Conservation (phyloP, 2,329 filamentous ascomycete species). For the Harringtonia aguacate region DNA sequence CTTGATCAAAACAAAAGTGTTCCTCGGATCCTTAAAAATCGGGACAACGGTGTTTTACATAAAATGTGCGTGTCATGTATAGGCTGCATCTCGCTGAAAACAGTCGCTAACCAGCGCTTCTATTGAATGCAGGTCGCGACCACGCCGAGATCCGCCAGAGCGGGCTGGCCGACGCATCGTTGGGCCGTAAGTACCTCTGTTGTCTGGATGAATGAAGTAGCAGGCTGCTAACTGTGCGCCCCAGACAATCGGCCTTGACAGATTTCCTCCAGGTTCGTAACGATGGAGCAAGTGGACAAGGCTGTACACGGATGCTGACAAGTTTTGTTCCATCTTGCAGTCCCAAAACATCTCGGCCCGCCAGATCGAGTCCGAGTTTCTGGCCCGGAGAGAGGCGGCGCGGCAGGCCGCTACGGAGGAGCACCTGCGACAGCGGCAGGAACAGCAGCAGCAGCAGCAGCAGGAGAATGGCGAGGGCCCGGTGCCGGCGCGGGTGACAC, state of each 20-base stretch:
- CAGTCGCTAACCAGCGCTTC: too few relatives aligned
- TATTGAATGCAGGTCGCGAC: slow-evolving; percentile 5
- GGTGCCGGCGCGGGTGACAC: background rate
- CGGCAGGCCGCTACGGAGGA: slow-evolving; percentile 18
- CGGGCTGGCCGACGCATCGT: slow-evolving; percentile 12
- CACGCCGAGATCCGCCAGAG: slow-evolving; percentile 1
- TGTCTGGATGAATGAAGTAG: too few relatives aligned
- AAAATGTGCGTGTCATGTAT: too few relatives aligned
- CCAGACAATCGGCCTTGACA: slow-evolving; percentile 39
- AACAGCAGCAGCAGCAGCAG: background rate
- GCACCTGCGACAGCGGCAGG: slow-evolving; percentile 8
- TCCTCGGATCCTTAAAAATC: too few relatives aligned
- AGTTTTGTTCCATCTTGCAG: too few relatives aligned
- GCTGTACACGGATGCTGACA: slow-evolving; percentile 18
- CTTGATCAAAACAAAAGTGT: too few relatives aligned
- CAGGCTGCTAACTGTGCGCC: background rate
- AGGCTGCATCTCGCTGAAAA: too few relatives aligned
- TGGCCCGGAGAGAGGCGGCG: slow-evolving; percentile 32
- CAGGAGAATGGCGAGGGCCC: background rate
- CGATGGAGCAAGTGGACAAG: background rate
- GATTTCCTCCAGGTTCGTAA: slow-evolving; percentile 34
- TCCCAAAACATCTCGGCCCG: slow-evolving; percentile 61
- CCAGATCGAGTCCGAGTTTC: slow-evolving; percentile 40
- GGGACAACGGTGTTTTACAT: too few relatives aligned
- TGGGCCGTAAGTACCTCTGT: slow-evolving; percentile 19